A percentile compares a stretch with the other conserved stretches of the same genome.
phyloP scores from a whole-genome alignment of 345 rosid genomes.

The Turnera subulata region DNA sequence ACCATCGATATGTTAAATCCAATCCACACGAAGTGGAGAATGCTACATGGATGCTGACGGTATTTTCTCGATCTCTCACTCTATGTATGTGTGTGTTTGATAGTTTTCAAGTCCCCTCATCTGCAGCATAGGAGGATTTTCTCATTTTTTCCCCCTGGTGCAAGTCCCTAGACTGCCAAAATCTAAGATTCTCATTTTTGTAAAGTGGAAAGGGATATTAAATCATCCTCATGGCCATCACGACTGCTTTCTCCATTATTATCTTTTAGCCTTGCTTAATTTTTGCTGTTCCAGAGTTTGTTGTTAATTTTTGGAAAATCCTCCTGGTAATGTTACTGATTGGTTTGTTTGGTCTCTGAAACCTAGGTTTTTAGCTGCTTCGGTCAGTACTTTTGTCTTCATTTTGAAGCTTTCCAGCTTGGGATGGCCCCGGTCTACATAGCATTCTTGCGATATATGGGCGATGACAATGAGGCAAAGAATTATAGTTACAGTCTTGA shows the following conservation, averaged over 20 bases:
- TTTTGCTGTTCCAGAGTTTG: neutral
- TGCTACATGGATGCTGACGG: constrained; percentile 89
- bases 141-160: too few species aligned
- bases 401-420: constrained; percentile 79
- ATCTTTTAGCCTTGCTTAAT: neutral
- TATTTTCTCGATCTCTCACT: constrained; percentile 15
- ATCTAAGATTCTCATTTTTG: too few species aligned
- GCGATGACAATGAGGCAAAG: constrained; percentile 72
- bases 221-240: too few species aligned
- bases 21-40: constrained; percentile 83
- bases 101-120: neutral
- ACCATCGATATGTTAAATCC: constrained; percentile 77
- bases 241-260: neutral
- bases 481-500: constrained; percentile 76
- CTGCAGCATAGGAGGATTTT: too few species aligned
- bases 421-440: constrained; percentile 77
- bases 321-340: neutral
- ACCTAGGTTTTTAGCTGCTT: constrained; percentile 72
- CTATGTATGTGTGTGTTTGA: too few species aligned
- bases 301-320: neutral
- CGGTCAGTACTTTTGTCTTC: constrained; percentile 75
- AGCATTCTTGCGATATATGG: constrained; percentile 77
- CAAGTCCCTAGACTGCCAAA: too few species aligned
- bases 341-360: neutral
- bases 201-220: too few species aligned